Base-by-base conservation (phyloP, 2,329 filamentous ascomycete genomes). In the Botrytis byssoidea region DNA sequence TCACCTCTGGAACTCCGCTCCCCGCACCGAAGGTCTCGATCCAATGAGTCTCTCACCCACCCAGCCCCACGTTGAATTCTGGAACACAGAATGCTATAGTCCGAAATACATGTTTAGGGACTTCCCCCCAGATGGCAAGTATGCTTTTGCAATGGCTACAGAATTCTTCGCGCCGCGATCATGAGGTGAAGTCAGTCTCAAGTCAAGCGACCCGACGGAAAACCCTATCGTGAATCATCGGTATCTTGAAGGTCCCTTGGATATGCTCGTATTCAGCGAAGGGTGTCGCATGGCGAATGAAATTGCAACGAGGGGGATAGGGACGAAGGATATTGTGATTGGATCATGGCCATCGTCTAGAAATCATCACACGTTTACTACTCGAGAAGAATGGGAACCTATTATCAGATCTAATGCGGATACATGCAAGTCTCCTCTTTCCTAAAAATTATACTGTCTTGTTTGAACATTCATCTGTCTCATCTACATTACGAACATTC, bases 21-120 rank as follows among this genome's bases (percentile, higher is more conserved):
- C 22, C 37, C 67, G 7, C 35, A 16, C 32, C 14, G 22, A 71
- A 71, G 16, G 20, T 6, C 29, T 46, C 46, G 42, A 40, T 37
- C 57, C 32, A 18, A 63, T 51, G 20, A 22, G 42, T 29, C 68
- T 63, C 40, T n/a, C 35, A 2, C 25, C 57, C 10, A 37, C 32
- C 1, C 42, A 63, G 32, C 42, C 42, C 8, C 57, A 51, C 5
- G 20, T 71, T 3, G 32, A 71, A 16, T 63, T 71, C 6, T 51
- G 32, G 69, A 71, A 71, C 42, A 63, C 32, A 40, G 40, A 63
- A 71, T 55, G 32, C 57, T 63, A 51, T 5, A 71, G 42, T 29
- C 40, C 69, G 12, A 63, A 63, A 51, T 63, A 51, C 8, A 48
- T 46, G 29, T 42, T 51, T 20, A 18, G 25, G 16, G 32, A 63